These are phyloP conservation scores for Tricholoma saponaceum DNA, from an alignment of 768 basidiomycete species.

Conservation along the genomic window DNA sequence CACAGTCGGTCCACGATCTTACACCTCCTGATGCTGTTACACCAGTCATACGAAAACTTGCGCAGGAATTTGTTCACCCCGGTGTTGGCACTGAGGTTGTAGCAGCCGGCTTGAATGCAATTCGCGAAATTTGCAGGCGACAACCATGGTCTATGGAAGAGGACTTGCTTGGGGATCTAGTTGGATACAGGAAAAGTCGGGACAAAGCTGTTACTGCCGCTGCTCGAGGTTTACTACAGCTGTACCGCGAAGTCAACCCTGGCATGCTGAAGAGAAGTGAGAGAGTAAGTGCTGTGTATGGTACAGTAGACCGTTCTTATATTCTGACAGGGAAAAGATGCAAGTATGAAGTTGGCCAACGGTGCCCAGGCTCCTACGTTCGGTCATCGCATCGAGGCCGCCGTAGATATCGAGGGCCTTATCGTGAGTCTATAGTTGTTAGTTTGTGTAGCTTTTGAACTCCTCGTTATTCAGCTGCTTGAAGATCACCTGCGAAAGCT, in stretches of 20 bases:
- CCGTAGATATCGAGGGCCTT: conserved; percentile 87
- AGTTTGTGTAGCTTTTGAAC: neutral
- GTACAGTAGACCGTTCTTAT: conserved; percentile 6
- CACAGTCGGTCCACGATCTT: conserved; percentile 91
- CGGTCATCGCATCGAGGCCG: conserved; percentile 72
- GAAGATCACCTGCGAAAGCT: conserved; percentile 81
- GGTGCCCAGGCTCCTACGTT: conserved; percentile 73
- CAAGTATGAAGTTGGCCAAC: conserved; percentile 66
- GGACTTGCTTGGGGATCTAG: conserved; percentile 85
- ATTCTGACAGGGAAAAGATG: conserved; percentile 78
- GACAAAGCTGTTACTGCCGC: conserved; percentile 94
- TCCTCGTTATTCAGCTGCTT: conserved; percentile 52
- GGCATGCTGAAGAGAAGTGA: conserved; percentile 87
- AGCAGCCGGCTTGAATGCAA: conserved; percentile 93
- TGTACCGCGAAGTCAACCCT: conserved; percentile 97
- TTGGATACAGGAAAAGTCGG: conserved; percentile 92
- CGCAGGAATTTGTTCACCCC: conserved; percentile 95
- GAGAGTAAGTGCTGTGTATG: conserved; percentile 44
- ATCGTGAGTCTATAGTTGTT: conserved; percentile 46
- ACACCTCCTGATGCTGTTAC: conserved; percentile 91
- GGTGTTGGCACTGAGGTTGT: conserved; percentile 95
- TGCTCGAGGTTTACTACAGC: conserved; percentile 78
- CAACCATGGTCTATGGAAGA: conserved; percentile 99
- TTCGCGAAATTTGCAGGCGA: conserved; percentile 88
- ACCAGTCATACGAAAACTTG: conserved; percentile 88